Evolutionary conservation across 176 grass and related monocot species (phyloP), one percentile per base, ranked within the genome.

Genomic region (Microstegium vimineum): DNA sequence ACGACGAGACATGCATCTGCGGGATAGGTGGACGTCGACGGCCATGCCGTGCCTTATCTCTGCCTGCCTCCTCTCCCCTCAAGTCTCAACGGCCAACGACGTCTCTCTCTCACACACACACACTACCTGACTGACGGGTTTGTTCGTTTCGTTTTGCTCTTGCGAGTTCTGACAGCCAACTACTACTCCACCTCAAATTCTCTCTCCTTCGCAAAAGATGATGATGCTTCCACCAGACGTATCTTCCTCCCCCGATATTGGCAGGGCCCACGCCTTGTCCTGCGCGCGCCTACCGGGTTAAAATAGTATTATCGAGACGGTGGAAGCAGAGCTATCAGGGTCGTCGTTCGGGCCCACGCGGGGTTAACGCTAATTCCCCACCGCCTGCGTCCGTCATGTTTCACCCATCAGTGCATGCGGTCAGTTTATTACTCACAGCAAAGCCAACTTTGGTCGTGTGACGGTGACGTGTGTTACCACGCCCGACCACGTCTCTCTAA

Each of bases 401-500:
- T 27, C 37, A 27, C 6, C 13, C n/a, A 11, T 64, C 13, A 9
- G 18, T 26, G 49, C 64, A 26, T 2, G 76, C 62, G 15, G 81
- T 34, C 65, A 32, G 81, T 70, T 71, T 67, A n/a, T n/a, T n/a
- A 42, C 13, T 47, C 46, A 13, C 25, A 10, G 26, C 4, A 31
- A 22, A 37, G n/a, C n/a, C n/a, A n/a, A 9, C 87, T 82, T 47
- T 30, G 38, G 62, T 43, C 25, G 13, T 13, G 3, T 8, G 77
- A 81, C 5, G 63, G 27, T 6, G 45, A 82, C 2, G 10, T 30
- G 34, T 42, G 71, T 81, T 81, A 76, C 77, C 77, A 10, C 49
- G 72, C 9, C 83, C 87, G 78, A 82, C 77, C 87, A 83, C 86
- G 80, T 83, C 80, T n/a, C n/a, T 83, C 80, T 81, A 71, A 56